Percentiles rank a stretch among this genome's conserved stretches.
Conservation (phyloP, 2,329 filamentous ascomycete species). For the Mollisiaceae sp. region DNA sequence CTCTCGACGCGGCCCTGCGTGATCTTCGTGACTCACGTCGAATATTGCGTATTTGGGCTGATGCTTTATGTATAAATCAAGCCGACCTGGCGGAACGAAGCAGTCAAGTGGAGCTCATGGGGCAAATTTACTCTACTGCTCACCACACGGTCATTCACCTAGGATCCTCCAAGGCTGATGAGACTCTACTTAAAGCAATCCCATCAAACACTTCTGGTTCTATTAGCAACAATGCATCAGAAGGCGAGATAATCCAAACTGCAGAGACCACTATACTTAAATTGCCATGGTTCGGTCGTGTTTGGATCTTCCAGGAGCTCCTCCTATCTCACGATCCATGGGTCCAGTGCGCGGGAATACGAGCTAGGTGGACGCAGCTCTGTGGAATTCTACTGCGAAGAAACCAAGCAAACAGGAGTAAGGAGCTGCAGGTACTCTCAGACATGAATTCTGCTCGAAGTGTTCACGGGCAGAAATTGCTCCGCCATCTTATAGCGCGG, state of each 20-base stretch:
- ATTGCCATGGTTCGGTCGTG: constrained; percentile 10
- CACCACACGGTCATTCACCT: constrained; percentile 14
- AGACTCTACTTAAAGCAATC: background rate
- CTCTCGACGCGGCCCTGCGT: constrained; percentile 1
- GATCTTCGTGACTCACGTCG: background rate
- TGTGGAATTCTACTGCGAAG: background rate
- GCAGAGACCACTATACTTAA: background rate
- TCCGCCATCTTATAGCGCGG: background rate
- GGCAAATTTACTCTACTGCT: constrained; percentile 12
- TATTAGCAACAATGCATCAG: background rate
- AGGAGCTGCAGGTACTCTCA: constrained; percentile 5
- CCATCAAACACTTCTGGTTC: background rate
- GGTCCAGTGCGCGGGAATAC: constrained; percentile 5
- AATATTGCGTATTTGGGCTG: constrained; percentile 15
- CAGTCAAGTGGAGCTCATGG: constrained; percentile 20
- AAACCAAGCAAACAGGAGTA: background rate
- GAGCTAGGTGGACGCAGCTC: background rate
- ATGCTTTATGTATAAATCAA: constrained; percentile 25
- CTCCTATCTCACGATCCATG: constrained; percentile 6
- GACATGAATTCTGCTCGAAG: constrained; percentile 13
- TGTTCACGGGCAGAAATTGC: background rate
- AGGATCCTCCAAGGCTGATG: background rate
- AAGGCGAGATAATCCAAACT: background rate
- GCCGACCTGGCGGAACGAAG: background rate
- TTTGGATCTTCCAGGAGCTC: constrained; percentile 11